Evolutionary conservation across 768 basidiomycete genomes (phyloP).

Genomic region (Lanmaoa pseudosensibilis): DNA sequence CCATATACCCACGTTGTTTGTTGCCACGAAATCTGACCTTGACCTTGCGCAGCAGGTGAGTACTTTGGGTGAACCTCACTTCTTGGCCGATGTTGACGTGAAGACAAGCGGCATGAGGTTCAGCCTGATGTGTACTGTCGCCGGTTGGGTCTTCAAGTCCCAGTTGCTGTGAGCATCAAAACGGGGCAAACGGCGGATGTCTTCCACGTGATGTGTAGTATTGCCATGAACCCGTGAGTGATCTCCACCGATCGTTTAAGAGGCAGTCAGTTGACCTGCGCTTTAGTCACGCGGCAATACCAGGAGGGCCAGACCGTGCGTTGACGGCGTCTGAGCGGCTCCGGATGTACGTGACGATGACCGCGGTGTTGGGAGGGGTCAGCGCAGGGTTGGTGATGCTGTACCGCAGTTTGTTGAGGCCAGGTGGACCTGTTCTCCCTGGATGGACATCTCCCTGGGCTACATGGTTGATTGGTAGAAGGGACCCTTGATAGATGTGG

Average conservation of each 20-base stretch:
- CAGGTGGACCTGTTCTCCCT: conserved; percentile 53
- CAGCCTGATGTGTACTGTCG: conserved; percentile 98
- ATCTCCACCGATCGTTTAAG: conserved; percentile 6
- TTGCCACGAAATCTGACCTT: conserved; percentile 98
- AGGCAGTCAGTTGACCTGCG: conserved; percentile 9
- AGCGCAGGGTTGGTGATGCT: conserved; percentile 71
- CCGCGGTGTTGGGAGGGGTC: conserved; percentile 71
- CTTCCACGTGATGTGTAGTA: conserved; percentile 80
- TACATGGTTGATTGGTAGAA: conserved; percentile 62
- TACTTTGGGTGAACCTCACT: not conserved
- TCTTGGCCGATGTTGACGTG: conserved; percentile 6
- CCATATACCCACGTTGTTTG: conserved; percentile 93
- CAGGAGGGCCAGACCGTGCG: conserved; percentile 81
- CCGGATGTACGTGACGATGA: conserved; percentile 69
- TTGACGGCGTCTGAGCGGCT: conserved; percentile 67
- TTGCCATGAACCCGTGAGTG: conserved; percentile 86
- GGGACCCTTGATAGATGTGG: conserved; percentile 31
- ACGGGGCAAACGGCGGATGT: conserved; percentile 83
- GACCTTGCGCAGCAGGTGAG: conserved; percentile 92
- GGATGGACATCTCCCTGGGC: conserved; percentile 63
- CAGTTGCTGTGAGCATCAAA: conserved; percentile 91
- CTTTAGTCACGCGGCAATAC: conserved; percentile 61
- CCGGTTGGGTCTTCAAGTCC: conserved; percentile 84
- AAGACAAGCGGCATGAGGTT: conserved; percentile 85
- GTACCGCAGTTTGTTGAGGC: conserved; percentile 65